Conservation (phyloP, 768 basidiomycete genomes). For the Pisolithus marmoratus region DNA sequence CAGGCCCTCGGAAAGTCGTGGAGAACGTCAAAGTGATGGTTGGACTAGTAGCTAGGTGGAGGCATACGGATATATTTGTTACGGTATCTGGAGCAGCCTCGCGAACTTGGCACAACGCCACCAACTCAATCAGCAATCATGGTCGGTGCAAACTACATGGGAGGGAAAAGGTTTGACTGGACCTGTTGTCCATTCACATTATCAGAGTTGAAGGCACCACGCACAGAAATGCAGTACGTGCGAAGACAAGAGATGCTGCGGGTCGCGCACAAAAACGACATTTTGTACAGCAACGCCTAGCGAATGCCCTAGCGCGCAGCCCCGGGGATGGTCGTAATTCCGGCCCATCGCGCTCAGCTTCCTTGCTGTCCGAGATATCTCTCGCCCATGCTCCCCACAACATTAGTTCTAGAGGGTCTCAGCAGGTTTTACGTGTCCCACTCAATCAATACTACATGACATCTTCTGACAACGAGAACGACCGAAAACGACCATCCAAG, state of each 20-base stretch:
- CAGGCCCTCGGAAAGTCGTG: too few relatives aligned
- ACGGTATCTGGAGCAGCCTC: too few relatives aligned
- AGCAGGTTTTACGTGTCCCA: background rate
- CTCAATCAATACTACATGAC: conserved; percentile 4
- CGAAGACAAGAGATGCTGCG: conserved; percentile 50
- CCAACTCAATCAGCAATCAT: conserved; percentile 24
- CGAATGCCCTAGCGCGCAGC: conserved; percentile 34
- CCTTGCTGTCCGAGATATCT: conserved; percentile 16
- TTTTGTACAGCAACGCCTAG: conserved; percentile 55
- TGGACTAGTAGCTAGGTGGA: background rate
- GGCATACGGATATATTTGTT: too few relatives aligned
- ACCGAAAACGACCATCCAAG: conserved; percentile 15
- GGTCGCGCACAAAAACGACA: conserved; percentile 52
- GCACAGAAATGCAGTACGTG: conserved; percentile 51
- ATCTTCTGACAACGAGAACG: conserved; percentile 1
- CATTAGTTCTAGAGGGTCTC: background rate
- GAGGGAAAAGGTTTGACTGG: conserved; percentile 53
- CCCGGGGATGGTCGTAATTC: conserved; percentile 7
- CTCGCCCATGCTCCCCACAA: conserved; percentile 22
- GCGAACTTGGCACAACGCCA: too few relatives aligned
- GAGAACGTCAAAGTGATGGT: background rate
- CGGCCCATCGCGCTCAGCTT: conserved; percentile 3
- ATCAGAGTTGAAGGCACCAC: background rate
- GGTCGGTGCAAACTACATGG: conserved; percentile 74
- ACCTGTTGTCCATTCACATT: background rate